phyloP scores from a whole-genome alignment of 768 basidiomycete genomes.

The Russula earlei region DNA sequence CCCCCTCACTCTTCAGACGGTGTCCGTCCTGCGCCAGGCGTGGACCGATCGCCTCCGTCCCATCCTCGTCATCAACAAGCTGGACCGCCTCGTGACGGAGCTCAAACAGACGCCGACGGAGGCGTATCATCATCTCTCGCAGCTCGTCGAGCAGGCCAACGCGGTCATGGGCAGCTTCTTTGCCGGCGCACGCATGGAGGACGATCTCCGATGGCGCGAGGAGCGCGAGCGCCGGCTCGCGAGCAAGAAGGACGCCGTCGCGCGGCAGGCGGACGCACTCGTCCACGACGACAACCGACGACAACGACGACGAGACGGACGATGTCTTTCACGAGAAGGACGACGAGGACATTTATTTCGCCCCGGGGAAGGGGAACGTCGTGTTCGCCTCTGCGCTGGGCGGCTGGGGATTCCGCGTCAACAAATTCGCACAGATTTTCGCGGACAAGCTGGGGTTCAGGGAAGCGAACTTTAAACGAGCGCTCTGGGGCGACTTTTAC shows the following conservation, averaged over 20 bases:
- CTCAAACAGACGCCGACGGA: slow-evolving; percentile 85
- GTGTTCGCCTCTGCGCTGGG: slow-evolving; percentile 94
- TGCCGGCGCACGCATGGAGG: slow-evolving; percentile 92
- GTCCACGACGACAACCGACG: slow-evolving; percentile 46
- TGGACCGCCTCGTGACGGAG: slow-evolving; percentile 90
- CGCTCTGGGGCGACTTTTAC: slow-evolving; percentile 97
- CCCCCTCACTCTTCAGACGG: slow-evolving; percentile 47
- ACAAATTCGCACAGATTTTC: slow-evolving; percentile 90
- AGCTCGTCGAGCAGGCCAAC: slow-evolving; percentile 93
- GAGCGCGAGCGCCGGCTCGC: slow-evolving; percentile 77
- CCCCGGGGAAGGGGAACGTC: slow-evolving; percentile 91
- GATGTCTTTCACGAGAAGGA: slow-evolving; percentile 89
- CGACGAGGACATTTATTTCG: slow-evolving; percentile 96
- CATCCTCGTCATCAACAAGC: slow-evolving; percentile 93
- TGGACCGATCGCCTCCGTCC: slow-evolving; percentile 85
- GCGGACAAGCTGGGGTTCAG: slow-evolving; percentile 84
- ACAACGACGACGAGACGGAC: slow-evolving; percentile 41
- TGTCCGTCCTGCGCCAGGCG: slow-evolving; percentile 89
- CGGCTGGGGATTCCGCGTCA: slow-evolving; percentile 94
- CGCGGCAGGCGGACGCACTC: slow-evolving; percentile 48
- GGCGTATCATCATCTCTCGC: slow-evolving; percentile 88
- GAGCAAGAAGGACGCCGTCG: slow-evolving; percentile 65
- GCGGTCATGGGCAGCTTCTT: slow-evolving; percentile 97
- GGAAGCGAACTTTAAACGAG: slow-evolving; percentile 73
- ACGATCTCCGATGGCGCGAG: slow-evolving; percentile 90